A percentile compares a stretch with the other conserved stretches of the same genome.
Conservation (phyloP, 257 asterid species). For the Solanum lycopersicoides region DNA sequence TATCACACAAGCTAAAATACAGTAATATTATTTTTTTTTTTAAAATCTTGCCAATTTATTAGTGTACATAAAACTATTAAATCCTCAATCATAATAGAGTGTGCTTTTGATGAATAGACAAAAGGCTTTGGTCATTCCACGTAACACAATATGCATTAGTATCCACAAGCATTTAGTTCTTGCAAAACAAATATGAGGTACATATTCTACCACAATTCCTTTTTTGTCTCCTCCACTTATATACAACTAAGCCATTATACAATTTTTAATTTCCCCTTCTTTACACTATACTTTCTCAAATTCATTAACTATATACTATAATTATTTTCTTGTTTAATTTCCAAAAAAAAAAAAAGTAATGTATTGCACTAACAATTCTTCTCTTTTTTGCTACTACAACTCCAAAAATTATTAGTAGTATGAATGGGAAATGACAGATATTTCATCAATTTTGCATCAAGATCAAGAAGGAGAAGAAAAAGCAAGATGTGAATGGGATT, state of each 20-base stretch:
- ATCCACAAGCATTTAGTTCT: not conserved
- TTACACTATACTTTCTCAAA: not conserved
- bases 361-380: not conserved
- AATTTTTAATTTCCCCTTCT: not conserved
- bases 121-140: not conserved
- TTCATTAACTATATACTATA: not conserved
- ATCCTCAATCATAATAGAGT: not conserved
- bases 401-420: not conserved
- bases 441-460: not conserved
- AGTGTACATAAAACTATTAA: not conserved
- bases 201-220: not conserved
- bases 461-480: conserved; percentile 11
- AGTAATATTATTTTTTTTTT: no score
- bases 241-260: not conserved
- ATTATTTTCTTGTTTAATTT: not conserved
- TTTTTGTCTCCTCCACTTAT: not conserved
- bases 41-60: not conserved
- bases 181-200: not conserved
- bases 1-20: not conserved
- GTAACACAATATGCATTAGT: not conserved
- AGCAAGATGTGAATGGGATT: conserved; percentile 65
- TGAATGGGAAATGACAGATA: conserved; percentile 3
- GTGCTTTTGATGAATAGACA: not conserved
- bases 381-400: not conserved
- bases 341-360: not conserved